Conservation (phyloP, 495 filamentous ascomycete genomes). For the Arthonia radiata region DNA sequence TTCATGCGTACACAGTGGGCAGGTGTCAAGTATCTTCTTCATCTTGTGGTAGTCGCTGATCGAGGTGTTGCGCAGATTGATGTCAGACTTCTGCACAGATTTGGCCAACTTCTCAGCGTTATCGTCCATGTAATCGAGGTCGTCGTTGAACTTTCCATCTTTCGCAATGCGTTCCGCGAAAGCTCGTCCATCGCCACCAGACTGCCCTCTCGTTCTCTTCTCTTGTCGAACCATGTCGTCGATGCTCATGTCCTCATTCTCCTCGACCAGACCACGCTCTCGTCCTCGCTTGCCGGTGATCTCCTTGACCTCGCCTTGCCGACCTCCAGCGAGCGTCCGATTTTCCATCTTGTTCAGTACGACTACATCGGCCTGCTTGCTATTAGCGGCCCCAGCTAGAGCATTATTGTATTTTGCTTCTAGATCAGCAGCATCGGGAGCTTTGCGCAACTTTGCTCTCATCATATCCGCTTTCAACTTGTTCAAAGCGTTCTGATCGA, state of each 20-base stretch:
- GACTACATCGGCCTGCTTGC: slow-evolving; percentile 37
- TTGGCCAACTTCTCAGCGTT: slow-evolving; percentile 82
- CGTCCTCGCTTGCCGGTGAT: slow-evolving; percentile 52
- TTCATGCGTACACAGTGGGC: slow-evolving; percentile 81
- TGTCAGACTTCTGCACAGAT: slow-evolving; percentile 65
- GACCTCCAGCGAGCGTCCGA: slow-evolving; percentile 55
- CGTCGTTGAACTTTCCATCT: slow-evolving; percentile 72
- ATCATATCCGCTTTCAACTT: slow-evolving; percentile 76
- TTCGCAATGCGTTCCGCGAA: slow-evolving; percentile 82
- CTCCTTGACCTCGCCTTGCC: slow-evolving; percentile 46
- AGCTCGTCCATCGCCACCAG: slow-evolving; percentile 55
- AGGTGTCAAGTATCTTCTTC: slow-evolving; percentile 66
- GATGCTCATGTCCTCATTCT: slow-evolving; percentile 88
- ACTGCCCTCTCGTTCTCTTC: slow-evolving; percentile 50
- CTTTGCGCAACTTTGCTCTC: slow-evolving; percentile 66
- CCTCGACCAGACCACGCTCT: slow-evolving; percentile 56
- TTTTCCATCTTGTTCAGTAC: slow-evolving; percentile 73
- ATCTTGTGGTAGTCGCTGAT: slow-evolving; percentile 78
- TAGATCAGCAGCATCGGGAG: slow-evolving; percentile 48
- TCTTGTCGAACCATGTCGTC: slow-evolving; percentile 93
- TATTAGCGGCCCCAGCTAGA: slow-evolving; percentile 29
- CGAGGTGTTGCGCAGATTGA: slow-evolving; percentile 69
- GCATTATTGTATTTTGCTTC: slow-evolving; percentile 67
- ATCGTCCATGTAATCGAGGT: slow-evolving; percentile 93
- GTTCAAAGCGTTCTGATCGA: slow-evolving; percentile 65